Percentiles rank a stretch among this genome's conserved stretches.
phyloP scores from a whole-genome alignment of 768 basidiomycete species.

The Sutorius australiensis region DNA sequence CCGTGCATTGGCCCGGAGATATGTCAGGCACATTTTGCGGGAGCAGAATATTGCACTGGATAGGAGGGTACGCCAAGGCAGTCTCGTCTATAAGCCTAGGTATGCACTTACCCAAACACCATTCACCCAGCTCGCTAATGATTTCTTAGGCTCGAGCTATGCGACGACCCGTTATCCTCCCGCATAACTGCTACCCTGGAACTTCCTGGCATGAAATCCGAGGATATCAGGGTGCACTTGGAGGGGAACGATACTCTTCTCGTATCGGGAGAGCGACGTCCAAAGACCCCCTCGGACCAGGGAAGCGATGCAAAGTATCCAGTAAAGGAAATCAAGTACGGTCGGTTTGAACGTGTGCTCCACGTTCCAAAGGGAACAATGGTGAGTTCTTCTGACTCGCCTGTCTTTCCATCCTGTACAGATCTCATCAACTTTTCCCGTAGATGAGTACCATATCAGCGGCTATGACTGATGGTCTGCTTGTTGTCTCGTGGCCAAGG shows the following conservation, averaged over 20 bases:
- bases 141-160: constrained; percentile 36
- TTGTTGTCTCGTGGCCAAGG: constrained; percentile 39
- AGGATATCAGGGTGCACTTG: constrained; percentile 34
- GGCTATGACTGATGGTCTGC: constrained; percentile 37
- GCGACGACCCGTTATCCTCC: constrained; percentile 33
- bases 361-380: constrained; percentile 36
- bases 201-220: constrained; percentile 37
- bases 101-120: constrained; percentile 11
- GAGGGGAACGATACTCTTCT: constrained; percentile 29
- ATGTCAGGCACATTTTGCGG: constrained; percentile 22
- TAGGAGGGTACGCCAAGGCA: constrained; percentile 23
- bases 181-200: constrained; percentile 36
- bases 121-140: constrained; percentile 11
- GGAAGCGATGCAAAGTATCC: constrained; percentile 22
- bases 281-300: constrained; percentile 16
- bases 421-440: neutral
- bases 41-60: constrained; percentile 18
- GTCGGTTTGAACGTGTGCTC: constrained; percentile 36
- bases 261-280: constrained; percentile 34
- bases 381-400: constrained; percentile 20
- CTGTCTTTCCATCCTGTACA: constrained; percentile 1
- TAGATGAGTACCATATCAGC: constrained; percentile 39
- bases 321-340: constrained; percentile 39
- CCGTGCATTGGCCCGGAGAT: constrained; percentile 30
- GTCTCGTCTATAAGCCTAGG: constrained; percentile 33